Evolutionary conservation across 1,284 basidiomycete genomes (phyloP), one percentile per base, ranked within the genome.

Genomic region (Neonothopanus nambi): DNA sequence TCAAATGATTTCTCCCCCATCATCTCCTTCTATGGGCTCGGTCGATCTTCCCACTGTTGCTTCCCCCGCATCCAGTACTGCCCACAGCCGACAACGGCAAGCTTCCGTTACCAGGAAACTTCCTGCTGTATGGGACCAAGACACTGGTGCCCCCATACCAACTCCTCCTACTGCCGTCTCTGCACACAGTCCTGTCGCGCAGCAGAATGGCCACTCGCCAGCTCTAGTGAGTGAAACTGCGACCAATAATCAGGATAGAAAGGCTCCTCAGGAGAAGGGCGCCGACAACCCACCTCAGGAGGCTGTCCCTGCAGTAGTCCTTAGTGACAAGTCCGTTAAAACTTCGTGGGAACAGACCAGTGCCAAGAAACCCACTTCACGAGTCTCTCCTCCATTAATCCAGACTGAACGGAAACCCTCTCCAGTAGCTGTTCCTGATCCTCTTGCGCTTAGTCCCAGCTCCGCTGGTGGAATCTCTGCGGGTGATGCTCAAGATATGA

Each of bases 401-500:
- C 50, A 51, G 39, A 51, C 50, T 28, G 41, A 26, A 5, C 30
- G 42, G 23, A 48, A 42, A 48, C 30, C 48, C 18, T 57, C 59
- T 37, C 56, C 53, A 18, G 63, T 55, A 41, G 20, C 47, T 2
- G 39, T 52, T 2, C 12, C 52, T 4, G 13, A 13, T 13, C n/a
- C n/a, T n/a, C n/a, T n/a, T n/a, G 13, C 30, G 13, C 30, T 33
- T 13, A 33, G 30, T 33, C 42, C 62, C 55, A 28, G 55, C 7
- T 60, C 63, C n/a, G 30, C 56, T 49, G 58, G 61, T 45, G 51
- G 61, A 8, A 55, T 70, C 15, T 63, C 65, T 7, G 64, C 66
- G 37, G 61, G 61, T 37, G 71, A 85, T 54, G 78, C 85, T 30
- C 72, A 76, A 12, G 87, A 91, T 46, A 78, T 95, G 66, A 84